These are phyloP conservation scores for Pseudocercospora vitis DNA, from an alignment of 2,329 filamentous ascomycete species.

Conservation along the genomic window DNA sequence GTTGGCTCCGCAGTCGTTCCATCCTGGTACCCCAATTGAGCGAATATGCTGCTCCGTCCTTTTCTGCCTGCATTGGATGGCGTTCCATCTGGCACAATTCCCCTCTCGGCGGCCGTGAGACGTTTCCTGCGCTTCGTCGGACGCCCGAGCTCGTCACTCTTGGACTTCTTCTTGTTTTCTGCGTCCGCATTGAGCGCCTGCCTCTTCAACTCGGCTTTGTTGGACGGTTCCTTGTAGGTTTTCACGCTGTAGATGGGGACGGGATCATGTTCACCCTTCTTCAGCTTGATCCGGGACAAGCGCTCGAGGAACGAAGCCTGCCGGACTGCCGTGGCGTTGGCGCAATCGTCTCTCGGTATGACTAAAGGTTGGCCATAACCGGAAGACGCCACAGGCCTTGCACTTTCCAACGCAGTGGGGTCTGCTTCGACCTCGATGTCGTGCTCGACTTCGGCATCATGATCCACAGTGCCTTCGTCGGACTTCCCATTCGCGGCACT, in stretches of 20 bases:
- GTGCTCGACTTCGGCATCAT: slow-evolving; percentile 15
- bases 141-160: slow-evolving; percentile 10
- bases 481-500: slow-evolving; percentile 9
- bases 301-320: slow-evolving; percentile 44
- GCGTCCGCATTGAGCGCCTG: slow-evolving; percentile 17
- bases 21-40: background rate
- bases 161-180: slow-evolving; percentile 9
- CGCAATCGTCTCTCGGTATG: slow-evolving; percentile 28
- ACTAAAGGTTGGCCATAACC: slow-evolving; percentile 21
- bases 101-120: slow-evolving; percentile 15
- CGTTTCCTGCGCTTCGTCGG: slow-evolving; percentile 18
- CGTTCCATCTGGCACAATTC: background rate
- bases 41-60: background rate
- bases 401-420: too few species aligned
- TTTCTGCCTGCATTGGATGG: background rate
- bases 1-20: background rate
- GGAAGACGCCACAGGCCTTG: background rate
- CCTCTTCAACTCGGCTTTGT: slow-evolving; percentile 26
- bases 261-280: slow-evolving; percentile 42
- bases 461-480: background rate
- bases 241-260: slow-evolving; percentile 34
- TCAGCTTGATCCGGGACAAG: slow-evolving; percentile 44
- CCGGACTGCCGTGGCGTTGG: slow-evolving; percentile 20
- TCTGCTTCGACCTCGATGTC: background rate
- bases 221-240: slow-evolving; percentile 26